Conservation (phyloP, 169 alveolate genomes). For the Miamiensis avidus region DNA sequence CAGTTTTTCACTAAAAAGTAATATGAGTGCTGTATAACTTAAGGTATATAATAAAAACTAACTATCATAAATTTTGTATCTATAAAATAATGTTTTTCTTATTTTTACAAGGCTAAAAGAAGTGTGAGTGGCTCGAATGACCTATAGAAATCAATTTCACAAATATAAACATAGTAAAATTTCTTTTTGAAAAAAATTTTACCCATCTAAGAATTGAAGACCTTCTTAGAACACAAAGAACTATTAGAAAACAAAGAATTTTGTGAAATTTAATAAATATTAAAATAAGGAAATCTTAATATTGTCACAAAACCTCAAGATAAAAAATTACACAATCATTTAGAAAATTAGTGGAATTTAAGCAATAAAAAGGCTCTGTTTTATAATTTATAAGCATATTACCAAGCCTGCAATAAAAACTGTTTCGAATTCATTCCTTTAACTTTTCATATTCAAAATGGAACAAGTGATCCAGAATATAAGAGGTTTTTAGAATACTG, state of each 20-base stretch:
- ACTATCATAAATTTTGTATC: too few relatives aligned
- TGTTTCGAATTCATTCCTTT: constrained; percentile 47
- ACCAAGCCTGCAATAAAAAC: constrained; percentile 21
- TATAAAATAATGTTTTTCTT: too few relatives aligned
- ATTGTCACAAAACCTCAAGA: not conserved
- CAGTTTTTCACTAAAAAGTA: too few relatives aligned
- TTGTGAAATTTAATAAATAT: too few relatives aligned
- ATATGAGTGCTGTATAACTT: too few relatives aligned
- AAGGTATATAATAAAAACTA: too few relatives aligned
- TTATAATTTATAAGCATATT: constrained; percentile 48
- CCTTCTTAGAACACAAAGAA: not conserved
- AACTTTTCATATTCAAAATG: constrained; percentile 53
- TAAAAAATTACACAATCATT: constrained; percentile 13
- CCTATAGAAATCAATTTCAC: too few relatives aligned
- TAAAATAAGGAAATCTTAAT: not conserved
- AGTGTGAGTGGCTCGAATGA: too few relatives aligned
- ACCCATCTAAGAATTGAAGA: not conserved
- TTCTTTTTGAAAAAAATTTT: too few relatives aligned
- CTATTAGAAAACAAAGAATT: not conserved
- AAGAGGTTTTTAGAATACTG: constrained; percentile 30
- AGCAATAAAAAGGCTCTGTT: constrained; percentile 51
- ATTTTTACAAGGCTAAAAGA: too few relatives aligned
- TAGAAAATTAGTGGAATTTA: constrained; percentile 30
- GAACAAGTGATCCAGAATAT: constrained; percentile 35
- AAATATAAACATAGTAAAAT: too few relatives aligned